Conservation (phyloP, 257 asterid species). For the Craterostigma plantagineum region DNA sequence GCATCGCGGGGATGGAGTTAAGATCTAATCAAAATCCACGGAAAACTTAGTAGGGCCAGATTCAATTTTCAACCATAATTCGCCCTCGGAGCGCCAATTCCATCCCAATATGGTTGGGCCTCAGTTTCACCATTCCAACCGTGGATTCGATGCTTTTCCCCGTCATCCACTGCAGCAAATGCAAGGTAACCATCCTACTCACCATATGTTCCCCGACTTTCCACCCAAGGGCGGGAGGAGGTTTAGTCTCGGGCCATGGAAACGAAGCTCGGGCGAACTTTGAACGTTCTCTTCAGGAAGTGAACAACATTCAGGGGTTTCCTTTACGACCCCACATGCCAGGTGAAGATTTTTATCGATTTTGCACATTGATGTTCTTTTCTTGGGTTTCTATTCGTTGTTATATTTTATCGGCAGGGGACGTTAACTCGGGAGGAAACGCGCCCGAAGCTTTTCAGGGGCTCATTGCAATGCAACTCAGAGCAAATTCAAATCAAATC, state of each 20-base stretch:
- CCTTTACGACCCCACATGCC: constrained; percentile 25
- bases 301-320: constrained; percentile 23
- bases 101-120: constrained; percentile 18
- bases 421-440: constrained; percentile 18
- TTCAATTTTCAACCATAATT: constrained; percentile 18
- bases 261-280: constrained; percentile 17
- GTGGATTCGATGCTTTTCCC: constrained; percentile 26
- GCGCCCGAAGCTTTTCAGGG: constrained; percentile 41
- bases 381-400: not conserved
- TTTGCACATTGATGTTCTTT: not conserved
- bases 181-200: constrained; percentile 25
- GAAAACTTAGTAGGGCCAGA: constrained; percentile 34
- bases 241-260: constrained; percentile 17
- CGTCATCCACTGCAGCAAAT: constrained; percentile 36
- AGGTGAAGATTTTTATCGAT: constrained; percentile 13
- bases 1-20: too few relatives aligned
- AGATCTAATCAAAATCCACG: constrained; percentile 26
- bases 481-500: constrained; percentile 31
- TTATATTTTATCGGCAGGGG: constrained; percentile 15
- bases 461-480: constrained; percentile 41
- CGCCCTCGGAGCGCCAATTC: constrained; percentile 26
- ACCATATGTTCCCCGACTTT: constrained; percentile 7
- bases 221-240: too few relatives aligned
- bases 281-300: constrained; percentile 15
- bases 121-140: constrained; percentile 17